Evolutionary conservation across 768 basidiomycete species (phyloP).

Genomic region (Holtermannia corniformis): DNA sequence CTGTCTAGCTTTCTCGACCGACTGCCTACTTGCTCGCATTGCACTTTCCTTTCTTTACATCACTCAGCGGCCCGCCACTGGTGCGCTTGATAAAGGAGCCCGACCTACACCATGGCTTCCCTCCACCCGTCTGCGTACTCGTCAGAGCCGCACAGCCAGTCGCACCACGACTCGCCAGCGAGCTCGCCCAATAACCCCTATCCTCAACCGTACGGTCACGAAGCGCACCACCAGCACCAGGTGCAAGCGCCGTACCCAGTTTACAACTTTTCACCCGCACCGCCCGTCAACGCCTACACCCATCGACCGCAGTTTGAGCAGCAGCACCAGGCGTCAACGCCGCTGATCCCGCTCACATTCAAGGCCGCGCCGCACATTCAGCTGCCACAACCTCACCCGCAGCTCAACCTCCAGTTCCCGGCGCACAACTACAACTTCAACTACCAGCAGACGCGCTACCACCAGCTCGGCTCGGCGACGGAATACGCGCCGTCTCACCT

Average conservation of each 20-base stretch:
- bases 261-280: too few relatives aligned
- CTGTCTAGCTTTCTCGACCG: neutral
- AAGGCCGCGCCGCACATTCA: neutral
- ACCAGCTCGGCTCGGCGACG: neutral
- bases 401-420: neutral
- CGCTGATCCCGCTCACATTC: neutral
- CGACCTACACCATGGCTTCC: neutral
- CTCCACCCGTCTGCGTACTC: neutral
- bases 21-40: neutral
- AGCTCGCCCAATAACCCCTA: neutral
- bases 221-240: neutral
- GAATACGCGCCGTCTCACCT: neutral
- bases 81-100: neutral
- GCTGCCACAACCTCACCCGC: too few relatives aligned
- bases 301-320: neutral
- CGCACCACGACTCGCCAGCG: neutral
- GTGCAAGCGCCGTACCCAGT: neutral
- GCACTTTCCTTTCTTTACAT: neutral
- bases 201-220: neutral
- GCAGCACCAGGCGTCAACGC: too few relatives aligned
- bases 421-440: neutral
- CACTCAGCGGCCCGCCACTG: neutral
- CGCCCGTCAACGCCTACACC: neutral
- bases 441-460: too few relatives aligned
- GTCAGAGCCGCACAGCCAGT: neutral